phyloP scores from a whole-genome alignment of 169 alveolate species.

The Plasmodium vivax region DNA sequence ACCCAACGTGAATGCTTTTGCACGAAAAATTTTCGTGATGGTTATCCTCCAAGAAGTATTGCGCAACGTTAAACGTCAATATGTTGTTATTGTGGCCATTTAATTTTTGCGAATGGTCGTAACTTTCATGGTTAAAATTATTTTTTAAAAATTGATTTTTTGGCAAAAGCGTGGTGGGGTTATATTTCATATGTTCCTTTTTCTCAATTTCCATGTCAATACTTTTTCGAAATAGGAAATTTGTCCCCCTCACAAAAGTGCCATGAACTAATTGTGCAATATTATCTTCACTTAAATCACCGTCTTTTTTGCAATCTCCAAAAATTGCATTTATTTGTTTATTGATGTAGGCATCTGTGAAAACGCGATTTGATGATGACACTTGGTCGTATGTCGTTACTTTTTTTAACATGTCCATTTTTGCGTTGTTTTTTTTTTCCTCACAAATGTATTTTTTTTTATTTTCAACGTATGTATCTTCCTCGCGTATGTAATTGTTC shows the following conservation, averaged over 20 bases:
- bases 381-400: slow-evolving; percentile 9
- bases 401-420: slow-evolving; percentile 49
- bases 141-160: slow-evolving; percentile 15
- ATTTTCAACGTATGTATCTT: slow-evolving; percentile 9
- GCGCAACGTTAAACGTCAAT: slow-evolving; percentile 2
- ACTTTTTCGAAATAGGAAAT: slow-evolving; percentile 14
- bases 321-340: slow-evolving; percentile 12
- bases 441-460: slow-evolving; percentile 4
- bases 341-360: slow-evolving; percentile 15
- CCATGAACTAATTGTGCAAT: slow-evolving; percentile 2
- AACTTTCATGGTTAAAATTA: slow-evolving; percentile 10
- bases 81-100: slow-evolving; percentile 3
- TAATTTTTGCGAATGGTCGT: slow-evolving; percentile 2
- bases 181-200: slow-evolving; percentile 3
- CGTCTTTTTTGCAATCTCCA: slow-evolving; percentile 20
- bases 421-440: slow-evolving; percentile 8
- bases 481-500: background rate
- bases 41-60: slow-evolving; percentile 11
- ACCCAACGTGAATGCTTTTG: slow-evolving; percentile 16
- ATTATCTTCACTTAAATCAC: slow-evolving; percentile 12
- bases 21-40: background rate
- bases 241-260: background rate
- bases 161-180: background rate
- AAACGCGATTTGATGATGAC: slow-evolving; percentile 25
- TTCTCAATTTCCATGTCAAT: slow-evolving; percentile 22